A percentile compares a stretch with the other conserved stretches of the same genome.
Evolutionary conservation across 345 rosid genomes (phyloP).

Genomic region (Brassica napus): Da-Ae NC_063448.1:12412501-12413000

Average conservation of each 20-base stretch:
- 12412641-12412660: background rate
- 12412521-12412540: background rate
- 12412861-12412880: no score
- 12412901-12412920: no score
- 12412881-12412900: no score
- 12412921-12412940: no score
- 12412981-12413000: no score
- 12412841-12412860: background rate
- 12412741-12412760: background rate
- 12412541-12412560: background rate
- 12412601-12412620: background rate
- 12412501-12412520: background rate
- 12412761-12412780: background rate
- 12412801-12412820: background rate
- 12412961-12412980: no score
- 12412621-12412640: background rate
- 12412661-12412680: background rate
- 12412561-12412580: background rate
- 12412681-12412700: background rate
- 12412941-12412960: no score
- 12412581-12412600: background rate
- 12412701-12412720: background rate
- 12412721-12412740: background rate
- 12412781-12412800: background rate
- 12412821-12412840: background rate